These are phyloP conservation scores for Lepiota venenata DNA, from an alignment of 768 basidiomycete genomes.

Conservation along the genomic window DNA sequence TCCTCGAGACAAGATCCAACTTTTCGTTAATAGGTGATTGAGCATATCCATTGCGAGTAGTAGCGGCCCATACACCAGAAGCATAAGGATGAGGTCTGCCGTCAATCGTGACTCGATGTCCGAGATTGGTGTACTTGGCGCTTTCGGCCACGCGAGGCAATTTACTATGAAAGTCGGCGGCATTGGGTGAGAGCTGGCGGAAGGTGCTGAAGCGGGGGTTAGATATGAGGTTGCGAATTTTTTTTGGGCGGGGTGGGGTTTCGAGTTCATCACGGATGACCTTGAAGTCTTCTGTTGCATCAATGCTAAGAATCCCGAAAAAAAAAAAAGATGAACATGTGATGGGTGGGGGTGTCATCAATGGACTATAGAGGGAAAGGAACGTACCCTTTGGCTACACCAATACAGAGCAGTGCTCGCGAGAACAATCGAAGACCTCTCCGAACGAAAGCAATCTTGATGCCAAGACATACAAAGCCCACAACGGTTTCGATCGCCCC, in stretches of 20 bases:
- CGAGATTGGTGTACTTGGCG: neutral
- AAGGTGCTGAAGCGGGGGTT: slow-evolving; percentile 55
- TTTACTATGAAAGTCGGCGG: slow-evolving; percentile 36
- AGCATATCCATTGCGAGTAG: neutral
- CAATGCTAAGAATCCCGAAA: slow-evolving; percentile 50
- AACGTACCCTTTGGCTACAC: slow-evolving; percentile 65
- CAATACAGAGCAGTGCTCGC: slow-evolving; percentile 55
- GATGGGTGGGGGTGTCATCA: neutral
- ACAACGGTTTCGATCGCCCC: slow-evolving; percentile 62
- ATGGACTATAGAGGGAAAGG: neutral
- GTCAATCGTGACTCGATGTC: neutral
- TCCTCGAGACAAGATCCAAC: neutral
- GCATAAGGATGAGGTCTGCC: slow-evolving; percentile 1
- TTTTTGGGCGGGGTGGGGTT: slow-evolving; percentile 27
- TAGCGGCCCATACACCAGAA: neutral
- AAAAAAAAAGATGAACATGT: neutral
- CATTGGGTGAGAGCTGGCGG: slow-evolving; percentile 46
- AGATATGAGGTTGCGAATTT: slow-evolving; percentile 45
- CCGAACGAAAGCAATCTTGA: slow-evolving; percentile 50
- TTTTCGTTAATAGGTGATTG: neutral
- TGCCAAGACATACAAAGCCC: slow-evolving; percentile 56
- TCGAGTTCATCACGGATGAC: slow-evolving; percentile 38
- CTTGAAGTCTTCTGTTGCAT: slow-evolving; percentile 50
- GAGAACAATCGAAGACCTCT: slow-evolving; percentile 55
- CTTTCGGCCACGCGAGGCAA: slow-evolving; percentile 22